phyloP scores from a whole-genome alignment of 345 rosid species.

The Bruguiera gymnorhiza region DNA sequence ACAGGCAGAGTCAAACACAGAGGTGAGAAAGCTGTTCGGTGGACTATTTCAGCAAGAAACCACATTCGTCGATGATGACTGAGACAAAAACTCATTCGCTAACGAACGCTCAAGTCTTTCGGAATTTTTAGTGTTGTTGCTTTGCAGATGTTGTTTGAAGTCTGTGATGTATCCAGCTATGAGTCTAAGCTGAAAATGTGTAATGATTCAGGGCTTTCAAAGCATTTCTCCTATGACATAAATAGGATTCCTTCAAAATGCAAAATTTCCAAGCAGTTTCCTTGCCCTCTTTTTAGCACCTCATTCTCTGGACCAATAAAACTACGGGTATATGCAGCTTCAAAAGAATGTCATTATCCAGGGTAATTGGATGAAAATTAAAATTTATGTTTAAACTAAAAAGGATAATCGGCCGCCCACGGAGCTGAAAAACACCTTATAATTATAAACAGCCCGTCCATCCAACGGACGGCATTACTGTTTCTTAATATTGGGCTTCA shows the following conservation, averaged over 20 bases:
- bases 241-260: neutral
- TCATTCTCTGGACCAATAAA: too few relatives aligned
- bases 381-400: too few relatives aligned
- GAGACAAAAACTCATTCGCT: conserved; percentile 16
- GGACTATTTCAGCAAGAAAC: conserved; percentile 94
- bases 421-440: too few relatives aligned
- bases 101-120: neutral
- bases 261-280: neutral
- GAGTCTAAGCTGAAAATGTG: conserved; percentile 4
- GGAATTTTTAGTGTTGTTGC: neutral
- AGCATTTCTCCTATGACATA: neutral
- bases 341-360: too few relatives aligned
- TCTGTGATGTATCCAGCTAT: neutral
- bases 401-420: too few relatives aligned
- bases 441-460: too few relatives aligned
- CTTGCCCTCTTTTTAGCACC: too few relatives aligned
- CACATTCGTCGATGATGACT: conserved; percentile 74
- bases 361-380: too few relatives aligned
- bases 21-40: conserved; percentile 79
- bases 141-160: conserved; percentile 7
- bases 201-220: conserved; percentile 1
- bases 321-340: too few relatives aligned
- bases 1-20: conserved; percentile 43
- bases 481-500: too few relatives aligned
- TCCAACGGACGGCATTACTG: too few relatives aligned